These are phyloP conservation scores for Arthrobotrys musiformis DNA, from an alignment of 2,329 filamentous ascomycete species.

Conservation along the genomic window DNA sequence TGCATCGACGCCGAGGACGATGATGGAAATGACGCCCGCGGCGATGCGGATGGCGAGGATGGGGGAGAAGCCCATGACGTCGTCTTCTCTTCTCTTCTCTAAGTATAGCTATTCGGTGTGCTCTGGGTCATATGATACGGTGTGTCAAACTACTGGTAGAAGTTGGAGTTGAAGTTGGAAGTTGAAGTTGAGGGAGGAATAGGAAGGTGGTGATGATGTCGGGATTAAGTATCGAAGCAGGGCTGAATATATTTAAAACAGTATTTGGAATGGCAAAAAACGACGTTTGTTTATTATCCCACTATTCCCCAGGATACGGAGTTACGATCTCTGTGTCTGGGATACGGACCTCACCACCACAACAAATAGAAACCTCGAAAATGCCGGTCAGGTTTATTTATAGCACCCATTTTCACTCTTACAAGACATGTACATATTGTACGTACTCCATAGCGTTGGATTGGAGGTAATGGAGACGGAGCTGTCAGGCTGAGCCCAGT, in stretches of 20 bases:
- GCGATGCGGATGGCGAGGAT: conserved; percentile 51
- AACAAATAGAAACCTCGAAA: neutral
- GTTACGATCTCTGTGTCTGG: neutral
- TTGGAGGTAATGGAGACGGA: too few species aligned
- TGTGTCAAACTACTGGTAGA: neutral
- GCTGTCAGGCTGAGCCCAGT: too few species aligned
- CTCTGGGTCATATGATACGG: too few species aligned
- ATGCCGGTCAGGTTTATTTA: conserved; percentile 3
- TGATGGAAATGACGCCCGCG: conserved; percentile 39
- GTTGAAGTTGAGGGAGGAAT: neutral
- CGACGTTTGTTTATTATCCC: conserved; percentile 4
- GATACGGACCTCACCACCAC: neutral
- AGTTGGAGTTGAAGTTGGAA: neutral
- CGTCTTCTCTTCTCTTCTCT: too few species aligned
- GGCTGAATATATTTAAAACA: neutral
- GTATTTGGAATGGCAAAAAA: conserved; percentile 10
- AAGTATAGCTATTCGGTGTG: too few species aligned
- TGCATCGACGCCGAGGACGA: conserved; percentile 51
- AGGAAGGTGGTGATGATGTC: neutral
- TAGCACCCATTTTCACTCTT: too few species aligned
- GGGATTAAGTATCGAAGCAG: neutral
- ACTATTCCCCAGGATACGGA: neutral
- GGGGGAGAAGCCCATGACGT: conserved; percentile 45
- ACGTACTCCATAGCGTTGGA: too few species aligned
- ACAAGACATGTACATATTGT: too few species aligned